A percentile compares a stretch with the other conserved stretches of the same genome.
Conservation (phyloP, 805 yeast genomes). For the Schwanniomyces sp. region DNA sequence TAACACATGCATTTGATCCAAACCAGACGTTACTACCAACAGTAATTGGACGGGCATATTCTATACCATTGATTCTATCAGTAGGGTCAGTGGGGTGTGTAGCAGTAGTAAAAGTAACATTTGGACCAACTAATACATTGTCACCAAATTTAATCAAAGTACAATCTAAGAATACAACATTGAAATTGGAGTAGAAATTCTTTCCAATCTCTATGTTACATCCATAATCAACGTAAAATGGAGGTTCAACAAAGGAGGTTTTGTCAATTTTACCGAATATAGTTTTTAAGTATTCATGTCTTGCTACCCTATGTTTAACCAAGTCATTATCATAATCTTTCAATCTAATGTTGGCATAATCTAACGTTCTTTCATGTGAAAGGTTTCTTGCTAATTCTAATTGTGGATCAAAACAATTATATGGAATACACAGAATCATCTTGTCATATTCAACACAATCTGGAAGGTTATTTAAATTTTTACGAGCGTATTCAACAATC, state of each 20-base stretch:
- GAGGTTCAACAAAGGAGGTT: conserved; percentile 51
- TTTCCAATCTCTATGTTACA: conserved; percentile 59
- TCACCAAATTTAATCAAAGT: conserved; percentile 62
- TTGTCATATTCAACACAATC: conserved; percentile 47
- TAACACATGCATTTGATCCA: conserved; percentile 52
- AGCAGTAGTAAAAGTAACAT: conserved; percentile 58
- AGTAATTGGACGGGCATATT: conserved; percentile 54
- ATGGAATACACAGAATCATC: conserved; percentile 55
- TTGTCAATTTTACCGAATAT: conserved; percentile 52
- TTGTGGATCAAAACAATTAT: conserved; percentile 32
- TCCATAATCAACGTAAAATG: conserved; percentile 67
- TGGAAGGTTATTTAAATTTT: conserved; percentile 33
- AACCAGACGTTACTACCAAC: conserved; percentile 72
- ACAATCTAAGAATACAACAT: conserved; percentile 56
- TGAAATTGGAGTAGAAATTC: conserved; percentile 60
- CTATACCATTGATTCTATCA: conserved; percentile 43
- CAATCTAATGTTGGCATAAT: conserved; percentile 32
- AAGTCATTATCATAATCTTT: conserved; percentile 28
- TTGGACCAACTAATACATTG: conserved; percentile 62
- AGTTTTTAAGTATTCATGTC: conserved; percentile 31
- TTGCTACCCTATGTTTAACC: conserved; percentile 30
- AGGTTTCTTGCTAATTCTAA: conserved; percentile 26
- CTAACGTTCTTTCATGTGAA: conserved; percentile 35
- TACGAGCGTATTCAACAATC: conserved; percentile 33
- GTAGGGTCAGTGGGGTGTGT: conserved; percentile 60